Evolutionary conservation across 1,284 basidiomycete species (phyloP), one percentile per base, ranked within the genome.

Genomic region (Grifola frondosa): DNA sequence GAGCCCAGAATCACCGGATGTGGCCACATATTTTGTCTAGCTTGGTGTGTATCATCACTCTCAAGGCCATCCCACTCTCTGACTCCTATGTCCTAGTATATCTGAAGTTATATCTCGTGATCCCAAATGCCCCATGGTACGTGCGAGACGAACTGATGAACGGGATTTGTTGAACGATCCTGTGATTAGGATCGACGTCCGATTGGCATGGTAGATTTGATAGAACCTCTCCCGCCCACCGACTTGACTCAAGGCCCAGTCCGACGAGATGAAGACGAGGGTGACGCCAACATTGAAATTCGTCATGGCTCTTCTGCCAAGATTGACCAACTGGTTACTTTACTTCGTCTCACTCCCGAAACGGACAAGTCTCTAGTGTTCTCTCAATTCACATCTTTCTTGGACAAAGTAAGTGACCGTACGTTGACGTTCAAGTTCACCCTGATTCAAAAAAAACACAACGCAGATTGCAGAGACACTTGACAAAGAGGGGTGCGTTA

Each of bases 351-450:
- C 12, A 88, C 82, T 10, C 84, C 87, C 0, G 50, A 57, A 3
- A 75, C 71, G 5, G 87, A 91, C 52, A 93, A 93, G 63, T 85
- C 84, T 1, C 69, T 93, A 1, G 87, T 91, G 1, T 92, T 92
- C 57, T 89, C 85, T 3, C 89, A 91, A 56, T 93, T 92, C 57
- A 93, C 90, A 2, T 78, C 81, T 3, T 92, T 91, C 65, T 64
- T 92, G 46, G 85, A 90, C 64, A 84, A 87, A 69, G 87, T 84
- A 48, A 39, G 64, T 26, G n/a, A 15, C 7, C 30, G 7, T 13
- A 29, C 10, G 5, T 3, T 29, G 5, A 11, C 6, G 4, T 19
- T 34, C 10, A 26, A n/a, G 6, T n/a, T 1, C 33, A n/a, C 34
- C n/a, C 4, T 31, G 10, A 13, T 21, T 21, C 26, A 24, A 8